phyloP scores from a whole-genome alignment of 257 asterid genomes.

The Fraxinus cuspidata region DNA sequence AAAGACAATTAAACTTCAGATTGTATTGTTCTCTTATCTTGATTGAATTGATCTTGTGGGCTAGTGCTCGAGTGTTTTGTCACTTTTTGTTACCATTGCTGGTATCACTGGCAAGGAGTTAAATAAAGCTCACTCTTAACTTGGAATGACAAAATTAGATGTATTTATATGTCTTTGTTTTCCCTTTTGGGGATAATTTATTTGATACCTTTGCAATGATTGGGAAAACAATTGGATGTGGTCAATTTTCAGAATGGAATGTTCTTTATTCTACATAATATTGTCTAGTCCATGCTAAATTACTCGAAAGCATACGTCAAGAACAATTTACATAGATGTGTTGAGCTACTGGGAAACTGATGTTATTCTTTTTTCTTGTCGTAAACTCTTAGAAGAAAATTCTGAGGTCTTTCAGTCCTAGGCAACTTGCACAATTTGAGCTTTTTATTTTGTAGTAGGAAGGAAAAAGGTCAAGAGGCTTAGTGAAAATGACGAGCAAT shows the following conservation, averaged over 20 bases:
- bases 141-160: background rate
- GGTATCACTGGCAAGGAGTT: background rate
- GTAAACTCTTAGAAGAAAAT: background rate
- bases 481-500: background rate
- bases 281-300: background rate
- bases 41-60: background rate
- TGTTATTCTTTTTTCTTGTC: background rate
- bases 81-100: background rate
- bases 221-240: background rate
- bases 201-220: background rate
- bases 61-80: background rate
- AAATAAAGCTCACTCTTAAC: background rate
- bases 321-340: background rate
- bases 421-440: background rate
- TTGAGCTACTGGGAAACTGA: background rate
- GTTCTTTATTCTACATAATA: background rate
- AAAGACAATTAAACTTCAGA: slow-evolving; percentile 82
- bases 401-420: background rate
- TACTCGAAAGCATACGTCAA: background rate
- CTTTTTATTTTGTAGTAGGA: background rate
- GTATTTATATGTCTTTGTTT: background rate
- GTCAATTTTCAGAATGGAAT: background rate
- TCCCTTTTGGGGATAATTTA: background rate
- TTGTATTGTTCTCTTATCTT: slow-evolving; percentile 44
- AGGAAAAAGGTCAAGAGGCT: background rate